Conservation (phyloP, 495 filamentous ascomycete genomes). For the Monascus purpureus region DNA sequence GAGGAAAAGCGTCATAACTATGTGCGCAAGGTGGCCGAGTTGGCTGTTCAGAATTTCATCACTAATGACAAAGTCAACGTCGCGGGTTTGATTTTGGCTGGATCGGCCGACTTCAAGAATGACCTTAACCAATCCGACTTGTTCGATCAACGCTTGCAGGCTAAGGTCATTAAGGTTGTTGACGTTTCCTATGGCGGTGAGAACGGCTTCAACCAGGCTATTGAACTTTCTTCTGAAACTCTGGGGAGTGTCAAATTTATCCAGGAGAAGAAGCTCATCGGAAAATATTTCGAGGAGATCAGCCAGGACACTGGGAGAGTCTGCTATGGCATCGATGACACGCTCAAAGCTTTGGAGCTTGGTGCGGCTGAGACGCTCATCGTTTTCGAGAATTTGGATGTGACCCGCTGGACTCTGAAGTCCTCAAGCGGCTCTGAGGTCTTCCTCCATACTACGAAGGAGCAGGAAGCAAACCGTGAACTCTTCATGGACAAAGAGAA, state of each 20-base stretch:
- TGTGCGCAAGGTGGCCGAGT: constrained; percentile 92
- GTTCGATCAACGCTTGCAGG: constrained; percentile 81
- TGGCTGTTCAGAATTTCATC: constrained; percentile 97
- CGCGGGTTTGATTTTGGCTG: constrained; percentile 82
- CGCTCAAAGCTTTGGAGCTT: constrained; percentile 90
- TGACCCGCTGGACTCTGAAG: constrained; percentile 84
- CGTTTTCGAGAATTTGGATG: constrained; percentile 94
- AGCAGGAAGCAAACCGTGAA: constrained; percentile 64
- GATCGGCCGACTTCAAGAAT: constrained; percentile 99
- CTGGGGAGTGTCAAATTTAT: constrained; percentile 98
- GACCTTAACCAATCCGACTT: constrained; percentile 95
- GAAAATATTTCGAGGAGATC: constrained; percentile 97
- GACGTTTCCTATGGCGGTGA: constrained; percentile 98
- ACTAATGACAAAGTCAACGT: constrained; percentile 97
- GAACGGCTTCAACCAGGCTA: constrained; percentile 99
- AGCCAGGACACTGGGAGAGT: constrained; percentile 90
- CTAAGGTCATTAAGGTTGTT: constrained; percentile 97
- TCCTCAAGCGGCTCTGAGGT: constrained; percentile 52
- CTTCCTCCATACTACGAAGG: constrained; percentile 77
- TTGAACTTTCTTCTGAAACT: constrained; percentile 90
- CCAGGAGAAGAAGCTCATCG: constrained; percentile 99
- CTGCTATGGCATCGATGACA: constrained; percentile 96
- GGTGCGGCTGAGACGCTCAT: constrained; percentile 90
- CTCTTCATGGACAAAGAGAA: constrained; percentile 90
- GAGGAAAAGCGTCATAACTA: constrained; percentile 99